Percentiles rank a stretch among this genome's conserved stretches.
Conservation (phyloP, 371 early-diverging fungal genomes). For the Rhizopus microsporus region DNA sequence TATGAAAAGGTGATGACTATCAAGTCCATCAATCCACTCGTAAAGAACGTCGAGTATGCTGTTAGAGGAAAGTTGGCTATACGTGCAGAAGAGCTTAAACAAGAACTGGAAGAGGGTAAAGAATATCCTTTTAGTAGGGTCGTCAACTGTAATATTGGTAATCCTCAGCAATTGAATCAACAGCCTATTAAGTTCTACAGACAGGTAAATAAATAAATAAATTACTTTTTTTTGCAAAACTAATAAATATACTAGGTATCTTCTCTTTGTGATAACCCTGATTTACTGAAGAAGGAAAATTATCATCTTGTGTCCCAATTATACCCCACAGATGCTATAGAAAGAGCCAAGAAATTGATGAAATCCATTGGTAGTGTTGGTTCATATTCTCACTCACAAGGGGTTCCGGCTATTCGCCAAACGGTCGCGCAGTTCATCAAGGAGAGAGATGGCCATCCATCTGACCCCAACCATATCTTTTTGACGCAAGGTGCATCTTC, state of each 20-base stretch:
- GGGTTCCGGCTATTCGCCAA: constrained; percentile 79
- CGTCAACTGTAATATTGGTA: constrained; percentile 92
- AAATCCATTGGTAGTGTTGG: constrained; percentile 77
- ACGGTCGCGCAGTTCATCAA: constrained; percentile 85
- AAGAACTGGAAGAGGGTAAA: constrained; percentile 38
- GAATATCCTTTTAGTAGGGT: constrained; percentile 71
- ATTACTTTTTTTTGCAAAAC: not conserved
- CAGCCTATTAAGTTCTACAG: constrained; percentile 94
- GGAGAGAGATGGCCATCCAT: constrained; percentile 75
- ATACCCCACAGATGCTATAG: constrained; percentile 83
- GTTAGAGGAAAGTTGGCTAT: constrained; percentile 96
- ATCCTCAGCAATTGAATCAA: constrained; percentile 92
- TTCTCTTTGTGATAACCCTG: constrained; percentile 85
- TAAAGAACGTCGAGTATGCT: constrained; percentile 89
- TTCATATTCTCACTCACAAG: constrained; percentile 95
- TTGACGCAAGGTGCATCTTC: constrained; percentile 85
- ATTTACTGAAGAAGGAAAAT: constrained; percentile 66
- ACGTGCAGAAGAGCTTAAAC: constrained; percentile 71
- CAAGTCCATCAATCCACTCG: constrained; percentile 70
- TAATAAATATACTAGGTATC: constrained; percentile 60
- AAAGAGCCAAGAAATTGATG: constrained; percentile 75
- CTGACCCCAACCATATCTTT: constrained; percentile 80
- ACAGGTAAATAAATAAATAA: constrained; percentile 68
- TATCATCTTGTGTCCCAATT: constrained; percentile 53
- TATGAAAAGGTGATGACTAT: constrained; percentile 59